phyloP scores from a whole-genome alignment of 2,329 filamentous ascomycete genomes.

The Westerdykella aurantiaca region DNA sequence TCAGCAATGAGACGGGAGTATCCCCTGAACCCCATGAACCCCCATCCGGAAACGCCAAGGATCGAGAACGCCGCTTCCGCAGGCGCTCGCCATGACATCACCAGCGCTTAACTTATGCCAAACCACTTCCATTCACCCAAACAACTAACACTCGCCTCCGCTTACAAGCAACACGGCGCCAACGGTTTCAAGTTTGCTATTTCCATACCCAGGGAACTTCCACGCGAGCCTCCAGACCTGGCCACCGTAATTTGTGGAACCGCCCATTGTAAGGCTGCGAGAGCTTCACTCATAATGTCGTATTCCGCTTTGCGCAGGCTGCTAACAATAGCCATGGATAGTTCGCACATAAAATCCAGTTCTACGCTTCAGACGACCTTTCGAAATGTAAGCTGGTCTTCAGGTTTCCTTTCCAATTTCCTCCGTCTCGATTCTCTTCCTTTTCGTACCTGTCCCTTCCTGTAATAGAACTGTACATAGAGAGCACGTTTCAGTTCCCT shows the following conservation, averaged over 20 bases:
- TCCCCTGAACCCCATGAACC: no score
- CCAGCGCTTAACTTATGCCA: conserved; percentile 1
- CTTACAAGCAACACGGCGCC: conserved; percentile 11
- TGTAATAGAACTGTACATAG: no score
- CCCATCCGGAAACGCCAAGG: no score
- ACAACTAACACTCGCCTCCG: not conserved
- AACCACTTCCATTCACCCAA: no score
- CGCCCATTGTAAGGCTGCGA: conserved; percentile 13
- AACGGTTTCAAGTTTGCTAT: conserved; percentile 17
- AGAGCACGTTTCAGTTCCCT: not conserved
- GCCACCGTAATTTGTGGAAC: conserved; percentile 9
- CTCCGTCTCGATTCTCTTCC: conserved; percentile 4
- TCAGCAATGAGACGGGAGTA: no score
- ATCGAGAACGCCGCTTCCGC: not conserved
- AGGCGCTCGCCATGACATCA: conserved; percentile 15
- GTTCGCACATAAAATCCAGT: conserved; percentile 14
- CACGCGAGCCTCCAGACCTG: conserved; percentile 2
- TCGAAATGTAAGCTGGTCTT: conserved; percentile 34
- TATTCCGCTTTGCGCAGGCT: conserved; percentile 2
- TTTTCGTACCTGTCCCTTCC: not conserved
- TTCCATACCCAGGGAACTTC: conserved; percentile 1
- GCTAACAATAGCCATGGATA: conserved; percentile 21
- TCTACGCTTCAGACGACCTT: conserved; percentile 1
- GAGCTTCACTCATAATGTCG: conserved; percentile 5
- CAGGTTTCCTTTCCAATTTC: conserved; percentile 8